Evolutionary conservation across 352 stramenopile genomes (phyloP), one percentile per base, ranked within the genome.

Genomic region (Phytophthora rubi): DNA sequence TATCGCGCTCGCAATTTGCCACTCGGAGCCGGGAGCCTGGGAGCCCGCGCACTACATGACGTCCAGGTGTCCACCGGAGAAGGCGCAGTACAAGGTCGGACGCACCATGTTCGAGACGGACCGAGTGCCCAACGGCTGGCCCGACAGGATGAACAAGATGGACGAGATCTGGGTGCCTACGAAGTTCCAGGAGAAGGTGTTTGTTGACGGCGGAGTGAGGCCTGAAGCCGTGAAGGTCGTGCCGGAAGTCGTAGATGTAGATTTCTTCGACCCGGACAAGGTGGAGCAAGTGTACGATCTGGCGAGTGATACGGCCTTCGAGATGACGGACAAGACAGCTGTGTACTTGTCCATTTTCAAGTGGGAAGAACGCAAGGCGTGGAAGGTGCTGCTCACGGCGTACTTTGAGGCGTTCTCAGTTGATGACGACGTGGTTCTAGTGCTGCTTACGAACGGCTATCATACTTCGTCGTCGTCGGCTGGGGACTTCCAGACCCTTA

Each of bases 81-180:
- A 71, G 0, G 72, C 82, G 6, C 53, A 52, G 53, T 97, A 92
- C 68, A 82, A 61, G 0, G 83, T 98, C 7, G 95, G 95, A 12
- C 68, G 95, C 2, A 98, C 95, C 2, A 98, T 98, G 95, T 98
- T 98, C 62, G 95, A 98, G 78, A 98, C 94, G 42, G 94, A 98
- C 69, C 84, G 94, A 62, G 76, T 98, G 54, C 94, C 94, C 6
- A 80, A 70, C n/a, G 94, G 92, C 26, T 98, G 94, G 94, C 42
- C 78, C 3, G 71, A 90, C 15, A 80, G 93, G 53, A 94, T 98
- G 82, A 94, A 97, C 62, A 69, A 75, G 10, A 97, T 98, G 90
- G 86, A 98, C 73, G 93, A 98, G 80, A 92, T 98, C 51, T 98
- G 92, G 92, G 94, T 98, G 16, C 93, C 93, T 7, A 98, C 91